Base-by-base conservation (phyloP, 2,329 filamentous ascomycete genomes). In the Zymoseptoria brevis region DNA sequence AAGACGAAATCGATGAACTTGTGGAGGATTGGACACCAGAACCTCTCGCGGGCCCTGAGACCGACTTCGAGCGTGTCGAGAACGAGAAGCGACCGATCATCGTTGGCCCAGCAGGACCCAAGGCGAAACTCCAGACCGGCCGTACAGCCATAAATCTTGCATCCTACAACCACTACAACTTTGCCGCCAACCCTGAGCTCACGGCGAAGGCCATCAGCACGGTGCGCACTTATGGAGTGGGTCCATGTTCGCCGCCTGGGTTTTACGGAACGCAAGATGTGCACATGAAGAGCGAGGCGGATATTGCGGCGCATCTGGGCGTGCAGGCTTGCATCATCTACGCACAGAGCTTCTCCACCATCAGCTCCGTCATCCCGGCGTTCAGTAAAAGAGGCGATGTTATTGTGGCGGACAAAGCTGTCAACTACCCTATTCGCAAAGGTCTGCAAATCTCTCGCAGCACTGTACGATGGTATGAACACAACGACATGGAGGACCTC, bases 221-320 rank as follows among this genome's bases (percentile, higher is more conserved):
- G 0, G 83, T 99, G 48, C 89, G 93, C 61, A 96, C 89, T 19
- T 99, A 99, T 69, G 94, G 94, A 58, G 95, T 99, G 49, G 95
- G 94, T 8, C 93, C 94, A 59, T 99, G 94, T 73, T 94, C 94
- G 19, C 94, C 94, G 19, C 94, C 94, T 5, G 92, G 96, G 64
- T 99, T 99, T 78, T 99, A 99, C 77, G 94, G 92, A 65, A 99
- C 91, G 30, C 93, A 97, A 74, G 94, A 99, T 75, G 92, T 97
- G 52, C 94, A 99, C 75, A 93, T 96, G 84, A 94, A 95, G 79
- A 91, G 90, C 16, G 94, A 99, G 76, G 85, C 89, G 58, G 93
- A 97, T 73, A 92, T 99, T 70, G 91, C 94, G 22, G 83, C 88
- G 8, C 96, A 93, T 72, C 77, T 99, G 24, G 94, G 94, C 22